phyloP scores from a whole-genome alignment of 2,329 filamentous ascomycete genomes.

The Talaromyces marneffei region DNA sequence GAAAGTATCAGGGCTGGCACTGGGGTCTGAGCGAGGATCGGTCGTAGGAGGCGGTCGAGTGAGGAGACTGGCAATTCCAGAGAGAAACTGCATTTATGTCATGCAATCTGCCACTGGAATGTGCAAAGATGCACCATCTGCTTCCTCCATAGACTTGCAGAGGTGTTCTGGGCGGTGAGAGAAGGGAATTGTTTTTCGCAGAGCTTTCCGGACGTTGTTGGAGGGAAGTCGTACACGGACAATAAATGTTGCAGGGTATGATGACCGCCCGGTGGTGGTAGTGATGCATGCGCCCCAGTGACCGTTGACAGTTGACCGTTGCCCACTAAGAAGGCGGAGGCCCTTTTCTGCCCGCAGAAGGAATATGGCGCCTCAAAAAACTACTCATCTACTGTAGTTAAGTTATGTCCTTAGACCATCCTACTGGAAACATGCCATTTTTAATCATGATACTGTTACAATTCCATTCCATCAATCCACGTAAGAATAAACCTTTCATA shows the following conservation, averaged over 20 bases:
- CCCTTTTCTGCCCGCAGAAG: background rate
- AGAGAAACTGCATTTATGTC: conserved; percentile 21
- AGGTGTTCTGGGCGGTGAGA: background rate
- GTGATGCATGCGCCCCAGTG: background rate
- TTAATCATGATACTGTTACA: conserved; percentile 12
- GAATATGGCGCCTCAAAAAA: background rate
- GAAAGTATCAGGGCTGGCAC: conserved; percentile 10
- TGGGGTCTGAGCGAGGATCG: background rate
- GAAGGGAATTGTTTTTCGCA: background rate
- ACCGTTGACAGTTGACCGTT: background rate
- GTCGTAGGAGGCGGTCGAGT: conserved; percentile 11
- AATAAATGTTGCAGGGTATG: background rate
- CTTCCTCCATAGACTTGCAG: background rate
- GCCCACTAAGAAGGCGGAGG: background rate
- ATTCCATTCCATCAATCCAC: background rate
- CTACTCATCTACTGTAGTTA: too few species aligned
- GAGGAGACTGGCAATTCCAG: conserved; percentile 16
- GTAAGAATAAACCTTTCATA: background rate
- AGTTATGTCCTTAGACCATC: too few species aligned
- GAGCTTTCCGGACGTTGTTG: background rate
- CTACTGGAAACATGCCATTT: too few species aligned
- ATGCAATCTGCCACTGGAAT: conserved; percentile 16
- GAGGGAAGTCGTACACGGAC: background rate
- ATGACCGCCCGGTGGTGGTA: conserved; percentile 5
- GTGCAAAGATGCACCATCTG: conserved; percentile 12